Base-by-base conservation (phyloP, 768 basidiomycete genomes). In the Crassisporium funariophilum region DNA sequence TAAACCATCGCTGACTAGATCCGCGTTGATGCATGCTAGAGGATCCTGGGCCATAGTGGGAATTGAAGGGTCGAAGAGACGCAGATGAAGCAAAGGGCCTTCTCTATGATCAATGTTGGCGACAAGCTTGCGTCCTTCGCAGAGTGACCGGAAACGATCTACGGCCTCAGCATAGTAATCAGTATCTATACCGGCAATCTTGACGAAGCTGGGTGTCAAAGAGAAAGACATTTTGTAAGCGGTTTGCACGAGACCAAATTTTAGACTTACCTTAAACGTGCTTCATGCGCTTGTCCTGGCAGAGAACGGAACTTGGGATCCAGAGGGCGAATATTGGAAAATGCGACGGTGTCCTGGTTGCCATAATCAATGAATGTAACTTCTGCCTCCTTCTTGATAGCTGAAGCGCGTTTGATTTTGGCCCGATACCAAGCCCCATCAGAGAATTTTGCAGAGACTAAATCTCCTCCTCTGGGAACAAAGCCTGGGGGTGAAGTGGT, bases 361-460 rank as follows among this genome's bases (percentile, higher is more conserved):
- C 95, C 95, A 61, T 95, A 91, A 64, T 91, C 88, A 56, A 98
- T 95, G 71, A 98, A 98, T 6, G 86, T 85, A 24, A 99, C 86
- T 64, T 97, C 91, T 5, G 92, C 94, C 67, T 97, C 92, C 62
- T 88, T 93, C 71, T 95, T 97, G 33, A 90, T 57, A 4, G 91
- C 82, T 35, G 91, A 95, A n/a, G 82, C 72, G 16, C 90, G 79
- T 42, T 88, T 87, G 50, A 98, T 85, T 71, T 84, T 90, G 35
- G 95, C 95, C 41, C 95, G 88, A 68, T 98, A 98, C 97, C 95
- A 99, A 38, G 86, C 75, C 6, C 91, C 91, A 59, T 97, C 89
- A 38, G 88, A 89, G 69, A 98, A 98, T 62, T 93, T 93, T 13
- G 94, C 95, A 10, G 91, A 92, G 13, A 99, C 91, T 20, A 98